phyloP scores from a whole-genome alignment of 805 yeast species.

The Debaryomyces prosopidis region DNA sequence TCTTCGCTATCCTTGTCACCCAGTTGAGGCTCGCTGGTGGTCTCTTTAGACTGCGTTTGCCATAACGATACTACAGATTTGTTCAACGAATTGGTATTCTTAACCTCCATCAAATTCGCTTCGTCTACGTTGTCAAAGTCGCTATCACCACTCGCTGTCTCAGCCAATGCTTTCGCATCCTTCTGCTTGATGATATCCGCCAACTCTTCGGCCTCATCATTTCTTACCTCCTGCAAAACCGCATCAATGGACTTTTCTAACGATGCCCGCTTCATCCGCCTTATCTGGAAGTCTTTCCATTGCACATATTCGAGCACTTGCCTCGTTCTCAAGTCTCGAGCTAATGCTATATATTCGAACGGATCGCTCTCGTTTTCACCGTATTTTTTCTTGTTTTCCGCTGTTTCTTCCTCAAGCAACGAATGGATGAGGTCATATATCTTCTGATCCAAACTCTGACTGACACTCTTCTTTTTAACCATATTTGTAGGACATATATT shows the following conservation, averaged over 20 bases:
- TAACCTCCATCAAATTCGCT: constrained; percentile 60
- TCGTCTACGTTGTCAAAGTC: constrained; percentile 44
- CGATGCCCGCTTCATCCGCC: constrained; percentile 64
- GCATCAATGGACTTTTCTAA: constrained; percentile 66
- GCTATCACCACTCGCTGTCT: constrained; percentile 29
- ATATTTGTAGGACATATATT: constrained; percentile 1
- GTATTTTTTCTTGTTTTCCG: constrained; percentile 31
- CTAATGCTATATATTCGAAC: constrained; percentile 52
- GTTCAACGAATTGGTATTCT: constrained; percentile 69
- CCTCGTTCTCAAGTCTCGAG: constrained; percentile 52
- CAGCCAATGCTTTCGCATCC: constrained; percentile 16
- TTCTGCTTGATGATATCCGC: constrained; percentile 24
- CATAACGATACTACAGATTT: constrained; percentile 74
- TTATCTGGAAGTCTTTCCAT: constrained; percentile 62
- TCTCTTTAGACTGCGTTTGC: constrained; percentile 33
- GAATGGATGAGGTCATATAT: constrained; percentile 55
- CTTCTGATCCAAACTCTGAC: constrained; percentile 49
- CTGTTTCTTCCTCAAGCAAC: constrained; percentile 60
- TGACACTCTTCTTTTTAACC: constrained; percentile 13
- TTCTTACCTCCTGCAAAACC: constrained; percentile 53
- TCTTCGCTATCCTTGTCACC: constrained; percentile 12
- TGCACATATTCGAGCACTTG: constrained; percentile 64
- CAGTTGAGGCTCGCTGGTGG: constrained; percentile 3
- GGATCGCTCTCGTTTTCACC: constrained; percentile 38
- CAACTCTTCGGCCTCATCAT: constrained; percentile 64